A percentile compares a stretch with the other conserved stretches of the same genome.
phyloP scores from a whole-genome alignment of 2,329 filamentous ascomycete species.

The Trichoderma sp. region DNA sequence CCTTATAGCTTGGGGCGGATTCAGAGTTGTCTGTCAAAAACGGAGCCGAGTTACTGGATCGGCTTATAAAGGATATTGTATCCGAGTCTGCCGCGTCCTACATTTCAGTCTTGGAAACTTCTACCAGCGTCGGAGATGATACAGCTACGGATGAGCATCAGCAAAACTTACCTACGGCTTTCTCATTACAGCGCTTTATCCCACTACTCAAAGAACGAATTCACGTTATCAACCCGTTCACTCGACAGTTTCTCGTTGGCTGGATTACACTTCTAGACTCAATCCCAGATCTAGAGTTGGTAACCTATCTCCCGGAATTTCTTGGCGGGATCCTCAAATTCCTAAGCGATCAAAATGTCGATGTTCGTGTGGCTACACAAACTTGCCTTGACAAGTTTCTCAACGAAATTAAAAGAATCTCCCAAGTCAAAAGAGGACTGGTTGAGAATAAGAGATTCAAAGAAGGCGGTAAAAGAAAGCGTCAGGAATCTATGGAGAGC shows the following conservation, averaged over 20 bases:
- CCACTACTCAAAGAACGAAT: conserved; percentile 93
- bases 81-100: conserved; percentile 94
- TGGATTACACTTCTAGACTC: conserved; percentile 96
- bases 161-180: conserved; percentile 72
- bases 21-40: conserved; percentile 98
- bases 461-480: conserved; percentile 68
- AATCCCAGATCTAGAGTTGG: conserved; percentile 93
- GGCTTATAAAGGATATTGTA: conserved; percentile 93
- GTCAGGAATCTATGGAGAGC: conserved; percentile 68
- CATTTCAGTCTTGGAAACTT: conserved; percentile 78
- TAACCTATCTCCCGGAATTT: conserved; percentile 90
- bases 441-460: conserved; percentile 77
- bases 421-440: conserved; percentile 88
- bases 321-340: conserved; percentile 88
- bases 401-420: conserved; percentile 90
- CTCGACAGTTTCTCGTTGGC: conserved; percentile 88
- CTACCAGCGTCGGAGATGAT: conserved; percentile 50
- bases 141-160: conserved; percentile 48
- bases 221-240: conserved; percentile 91
- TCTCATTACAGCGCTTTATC: conserved; percentile 88
- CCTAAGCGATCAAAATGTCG: conserved; percentile 83
- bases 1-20: conserved; percentile 79
- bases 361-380: conserved; percentile 94
- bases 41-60: conserved; percentile 90
- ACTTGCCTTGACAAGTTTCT: conserved; percentile 86